A percentile compares a stretch with the other conserved stretches of the same genome.
phyloP scores from a whole-genome alignment of 1,284 basidiomycete genomes.

The Sanghuangporus sanghuang region DNA sequence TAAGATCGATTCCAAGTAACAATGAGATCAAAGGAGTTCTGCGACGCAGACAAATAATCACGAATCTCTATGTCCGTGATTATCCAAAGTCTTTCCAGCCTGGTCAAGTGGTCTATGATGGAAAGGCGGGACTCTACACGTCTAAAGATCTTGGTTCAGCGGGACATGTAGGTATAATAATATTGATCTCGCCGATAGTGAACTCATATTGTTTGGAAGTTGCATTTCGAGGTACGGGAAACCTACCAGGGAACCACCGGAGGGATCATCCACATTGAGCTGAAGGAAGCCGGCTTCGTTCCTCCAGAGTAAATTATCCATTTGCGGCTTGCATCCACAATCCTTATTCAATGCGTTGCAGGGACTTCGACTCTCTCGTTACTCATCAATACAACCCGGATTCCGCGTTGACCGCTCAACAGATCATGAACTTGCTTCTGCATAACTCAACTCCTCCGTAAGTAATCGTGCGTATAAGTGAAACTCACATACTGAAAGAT shows the following conservation, averaged over 20 bases:
- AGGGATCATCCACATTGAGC: not conserved
- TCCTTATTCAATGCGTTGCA: not conserved
- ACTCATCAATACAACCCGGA: not conserved
- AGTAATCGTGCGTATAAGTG: not conserved
- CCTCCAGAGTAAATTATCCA: not conserved
- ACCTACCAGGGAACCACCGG: not conserved
- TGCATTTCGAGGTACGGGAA: slow-evolving; percentile 1
- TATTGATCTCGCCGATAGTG: not conserved
- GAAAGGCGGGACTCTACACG: slow-evolving; percentile 5
- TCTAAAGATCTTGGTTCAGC: slow-evolving; percentile 1
- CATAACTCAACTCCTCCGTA: slow-evolving; percentile 2
- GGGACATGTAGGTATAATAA: not conserved
- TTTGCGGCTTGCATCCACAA: not conserved
- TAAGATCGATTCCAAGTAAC: not conserved
- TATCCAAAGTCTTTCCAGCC: not conserved
- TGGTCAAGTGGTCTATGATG: slow-evolving; percentile 7
- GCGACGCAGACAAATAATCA: slow-evolving; percentile 11
- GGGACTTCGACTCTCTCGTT: not conserved
- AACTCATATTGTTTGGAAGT: not conserved
- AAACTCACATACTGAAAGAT: not conserved
- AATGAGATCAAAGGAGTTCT: not conserved
- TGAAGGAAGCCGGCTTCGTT: not conserved
- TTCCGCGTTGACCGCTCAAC: not conserved
- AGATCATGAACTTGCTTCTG: slow-evolving; percentile 6
- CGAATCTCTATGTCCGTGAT: not conserved